Evolutionary conservation across 345 rosid genomes (phyloP).

Genomic region (Heritiera fomes): DNA sequence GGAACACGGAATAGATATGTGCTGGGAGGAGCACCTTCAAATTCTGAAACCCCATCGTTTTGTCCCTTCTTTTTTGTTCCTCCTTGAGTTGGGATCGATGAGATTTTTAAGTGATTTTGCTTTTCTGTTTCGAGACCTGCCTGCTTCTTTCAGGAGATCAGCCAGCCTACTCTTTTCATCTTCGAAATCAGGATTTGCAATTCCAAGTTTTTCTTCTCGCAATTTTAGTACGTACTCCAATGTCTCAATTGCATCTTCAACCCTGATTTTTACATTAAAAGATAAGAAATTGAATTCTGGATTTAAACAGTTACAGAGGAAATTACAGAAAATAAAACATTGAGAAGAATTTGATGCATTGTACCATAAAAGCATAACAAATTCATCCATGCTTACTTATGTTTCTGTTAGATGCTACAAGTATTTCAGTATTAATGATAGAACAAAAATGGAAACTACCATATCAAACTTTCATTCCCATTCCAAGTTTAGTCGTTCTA

Average conservation of each 20-base stretch:
- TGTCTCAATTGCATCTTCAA: constrained; percentile 65
- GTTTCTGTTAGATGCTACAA: background rate
- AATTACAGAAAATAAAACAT: no score
- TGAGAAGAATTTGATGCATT: background rate
- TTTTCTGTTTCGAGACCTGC: constrained; percentile 76
- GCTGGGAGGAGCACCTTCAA: constrained; percentile 29
- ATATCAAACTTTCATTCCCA: background rate
- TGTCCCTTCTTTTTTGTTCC: constrained; percentile 64
- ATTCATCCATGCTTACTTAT: background rate
- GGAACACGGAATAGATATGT: background rate
- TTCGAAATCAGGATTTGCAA: constrained; percentile 92
- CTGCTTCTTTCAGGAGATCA: constrained; percentile 94
- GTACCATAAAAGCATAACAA: background rate
- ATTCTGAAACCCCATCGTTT: constrained; percentile 95
- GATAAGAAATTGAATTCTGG: background rate
- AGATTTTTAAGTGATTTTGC: constrained; percentile 94
- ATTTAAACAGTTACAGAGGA: background rate
- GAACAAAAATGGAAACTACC: background rate
- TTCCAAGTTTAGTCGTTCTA: no score
- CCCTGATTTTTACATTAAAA: constrained; percentile 44
- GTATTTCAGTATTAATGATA: background rate
- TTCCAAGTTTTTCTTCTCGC: constrained; percentile 96
- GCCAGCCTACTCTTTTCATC: constrained; percentile 87
- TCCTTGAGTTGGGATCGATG: constrained; percentile 77
- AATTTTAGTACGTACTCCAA: constrained; percentile 58